A percentile compares a stretch with the other conserved stretches of the same genome.
Conservation (phyloP, 805 yeast genomes). For the Spathaspora arborariae region DNA sequence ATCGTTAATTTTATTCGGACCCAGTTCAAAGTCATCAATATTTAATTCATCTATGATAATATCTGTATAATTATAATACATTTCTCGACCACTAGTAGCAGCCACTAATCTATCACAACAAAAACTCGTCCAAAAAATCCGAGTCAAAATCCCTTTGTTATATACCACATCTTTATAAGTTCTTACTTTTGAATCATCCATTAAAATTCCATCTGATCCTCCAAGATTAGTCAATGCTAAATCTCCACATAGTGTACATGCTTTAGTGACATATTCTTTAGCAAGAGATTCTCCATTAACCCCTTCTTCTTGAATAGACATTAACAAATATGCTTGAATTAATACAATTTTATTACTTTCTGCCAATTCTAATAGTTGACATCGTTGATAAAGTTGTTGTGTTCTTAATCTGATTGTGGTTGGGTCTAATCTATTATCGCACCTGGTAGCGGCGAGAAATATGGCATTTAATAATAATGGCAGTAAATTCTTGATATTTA, state of each 20-base stretch:
- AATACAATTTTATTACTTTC: constrained; percentile 3
- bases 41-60: constrained; percentile 1
- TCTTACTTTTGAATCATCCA: not conserved
- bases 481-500: not conserved
- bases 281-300: constrained; percentile 4
- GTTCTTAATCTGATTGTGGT: not conserved
- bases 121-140: constrained; percentile 2
- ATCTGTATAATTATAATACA: constrained; percentile 2
- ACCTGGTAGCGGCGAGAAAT: constrained; percentile 4
- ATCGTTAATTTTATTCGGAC: not conserved
- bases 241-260: constrained; percentile 5
- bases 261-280: constrained; percentile 3
- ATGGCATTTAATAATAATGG: constrained; percentile 3
- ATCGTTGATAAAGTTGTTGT: constrained; percentile 2
- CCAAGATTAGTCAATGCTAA: constrained; percentile 2
- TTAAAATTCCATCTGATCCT: constrained; percentile 3
- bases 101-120: constrained; percentile 5
- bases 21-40: not conserved
- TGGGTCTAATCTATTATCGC: not conserved
- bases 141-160: not conserved
- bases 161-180: not conserved
- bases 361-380: constrained; percentile 1
- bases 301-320: constrained; percentile 5
- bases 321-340: constrained; percentile 4
- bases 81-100: constrained; percentile 5